Base-by-base conservation (phyloP, 2,329 filamentous ascomycete species). In the Gyromitra esculenta region DNA sequence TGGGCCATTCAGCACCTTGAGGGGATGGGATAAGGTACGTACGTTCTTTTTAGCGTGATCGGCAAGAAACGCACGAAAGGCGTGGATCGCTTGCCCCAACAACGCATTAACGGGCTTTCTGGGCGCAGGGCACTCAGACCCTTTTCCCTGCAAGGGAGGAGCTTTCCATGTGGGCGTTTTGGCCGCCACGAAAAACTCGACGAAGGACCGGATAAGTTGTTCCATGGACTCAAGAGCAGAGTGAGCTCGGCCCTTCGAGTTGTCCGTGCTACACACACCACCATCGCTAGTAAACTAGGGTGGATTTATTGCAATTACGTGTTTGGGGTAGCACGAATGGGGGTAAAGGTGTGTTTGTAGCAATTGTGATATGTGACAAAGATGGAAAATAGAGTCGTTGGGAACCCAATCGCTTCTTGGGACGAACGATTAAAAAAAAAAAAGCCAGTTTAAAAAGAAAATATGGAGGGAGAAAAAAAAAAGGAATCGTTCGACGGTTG, bases 391-490 rank as follows among this genome's bases (percentile, higher is more conserved):
- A 69, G 48, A 69, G 41, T 70, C 54, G 41, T 13, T 48, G 72
- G 65, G 65, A 70, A 70, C 65, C 64, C 56, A 75, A 75, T 75
- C 65, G 56, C 72, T 64, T 70, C 65, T 70, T 75, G 65, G 72
- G 65, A 70, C 35, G 63, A 62, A 74, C 72, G 35, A 31, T 31
- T 31, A 3, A 31, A 31, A 66, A 48, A 48, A 73, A 68, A 69
- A 43, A 57, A 60, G 35, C 7, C 45, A 74, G 25, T 31, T 31
- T 31, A 31, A 31, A 18, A 35, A 35, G 45, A 39, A 43, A 60
- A 52, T 18, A 15, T 31, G 15, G 54, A 57, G 50, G 43, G 18
- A 21, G 18, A 21, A 21, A 71, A 69, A 52, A 39, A 37, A 54
- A 68, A 68, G 31, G 54, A 39, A 43, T 7, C 45, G 15, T 41